phyloP scores from a whole-genome alignment of 2,329 filamentous ascomycete genomes.

The Tolypocladium pustulatum region DNA sequence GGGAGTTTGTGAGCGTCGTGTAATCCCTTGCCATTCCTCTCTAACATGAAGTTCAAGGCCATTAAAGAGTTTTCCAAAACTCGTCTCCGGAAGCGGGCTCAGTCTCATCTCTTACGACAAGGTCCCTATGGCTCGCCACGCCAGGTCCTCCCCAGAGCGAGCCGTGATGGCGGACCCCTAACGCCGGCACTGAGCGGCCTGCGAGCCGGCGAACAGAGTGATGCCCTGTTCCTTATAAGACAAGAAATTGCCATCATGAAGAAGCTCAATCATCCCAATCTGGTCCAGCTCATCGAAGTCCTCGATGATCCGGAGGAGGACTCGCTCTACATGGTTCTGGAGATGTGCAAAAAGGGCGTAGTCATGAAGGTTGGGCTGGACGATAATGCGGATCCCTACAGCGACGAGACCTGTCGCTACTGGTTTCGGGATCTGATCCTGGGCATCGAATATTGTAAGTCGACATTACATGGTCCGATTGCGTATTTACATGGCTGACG shows the following conservation, averaged over 20 bases:
- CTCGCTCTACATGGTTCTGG: conserved; percentile 95
- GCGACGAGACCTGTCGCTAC: conserved; percentile 68
- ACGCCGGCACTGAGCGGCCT: conserved; percentile 16
- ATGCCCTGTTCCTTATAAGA: conserved; percentile 76
- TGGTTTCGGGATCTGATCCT: conserved; percentile 95
- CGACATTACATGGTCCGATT: background rate
- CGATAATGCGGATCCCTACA: conserved; percentile 71
- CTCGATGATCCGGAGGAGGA: conserved; percentile 93
- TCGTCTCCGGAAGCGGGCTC: conserved; percentile 75
- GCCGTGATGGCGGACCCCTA: conserved; percentile 7
- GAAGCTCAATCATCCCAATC: conserved; percentile 86
- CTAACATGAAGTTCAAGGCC: conserved; percentile 47
- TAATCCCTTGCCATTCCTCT: background rate
- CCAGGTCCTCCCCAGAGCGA: conserved; percentile 12
- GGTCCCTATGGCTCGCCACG: conserved; percentile 26
- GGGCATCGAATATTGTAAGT: conserved; percentile 82
- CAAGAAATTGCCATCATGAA: conserved; percentile 99
- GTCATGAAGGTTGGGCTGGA: conserved; percentile 93
- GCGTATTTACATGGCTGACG: conserved; percentile 1
- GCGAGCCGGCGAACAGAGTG: conserved; percentile 47
- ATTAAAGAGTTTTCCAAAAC: conserved; percentile 97
- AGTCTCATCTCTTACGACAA: conserved; percentile 69
- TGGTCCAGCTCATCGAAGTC: conserved; percentile 90
- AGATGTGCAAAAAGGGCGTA: conserved; percentile 98
- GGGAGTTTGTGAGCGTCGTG: conserved; percentile 67